A percentile compares a stretch with the other conserved stretches of the same genome.
Conservation (phyloP, 2,329 filamentous ascomycete species). For the Fusarium sp. region DNA sequence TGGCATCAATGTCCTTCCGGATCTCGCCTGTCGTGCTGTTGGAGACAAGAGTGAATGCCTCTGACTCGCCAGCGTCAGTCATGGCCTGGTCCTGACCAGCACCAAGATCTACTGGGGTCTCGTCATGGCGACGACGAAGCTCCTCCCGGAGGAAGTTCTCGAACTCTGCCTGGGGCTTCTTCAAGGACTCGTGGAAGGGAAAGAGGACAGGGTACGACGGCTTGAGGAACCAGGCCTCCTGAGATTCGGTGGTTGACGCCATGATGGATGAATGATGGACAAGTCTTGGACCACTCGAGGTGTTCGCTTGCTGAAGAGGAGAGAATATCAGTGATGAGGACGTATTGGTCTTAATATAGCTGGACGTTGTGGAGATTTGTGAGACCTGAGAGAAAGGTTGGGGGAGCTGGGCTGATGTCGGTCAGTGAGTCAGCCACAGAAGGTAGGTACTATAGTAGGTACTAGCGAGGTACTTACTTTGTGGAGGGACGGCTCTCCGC, state of each 20-base stretch:
- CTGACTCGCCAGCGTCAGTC: slow-evolving; percentile 32
- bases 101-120: not conserved
- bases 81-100: slow-evolving; percentile 13
- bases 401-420: slow-evolving; percentile 7
- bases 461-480: not conserved
- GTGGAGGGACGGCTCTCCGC: not conserved
- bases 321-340: not conserved
- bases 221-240: slow-evolving; percentile 54
- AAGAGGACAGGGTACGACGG: slow-evolving; percentile 54
- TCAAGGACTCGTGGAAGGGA: slow-evolving; percentile 52
- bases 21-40: slow-evolving; percentile 43
- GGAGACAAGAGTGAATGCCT: slow-evolving; percentile 45
- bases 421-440: slow-evolving; percentile 30
- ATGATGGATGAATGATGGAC: slow-evolving; percentile 22
- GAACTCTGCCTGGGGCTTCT: slow-evolving; percentile 48
- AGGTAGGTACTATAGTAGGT: not conserved
- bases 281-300: not conserved
- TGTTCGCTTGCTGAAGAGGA: not conserved
- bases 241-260: slow-evolving; percentile 33
- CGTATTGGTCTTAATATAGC: slow-evolving; percentile 18
- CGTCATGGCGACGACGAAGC: slow-evolving; percentile 31
- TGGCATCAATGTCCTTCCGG: slow-evolving; percentile 19
- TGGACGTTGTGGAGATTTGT: not conserved
- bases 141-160: slow-evolving; percentile 47
- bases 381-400: not conserved